phyloP scores from a whole-genome alignment of 306 rosid genomes.

The Chamaecrista fasciculata region DNA sequence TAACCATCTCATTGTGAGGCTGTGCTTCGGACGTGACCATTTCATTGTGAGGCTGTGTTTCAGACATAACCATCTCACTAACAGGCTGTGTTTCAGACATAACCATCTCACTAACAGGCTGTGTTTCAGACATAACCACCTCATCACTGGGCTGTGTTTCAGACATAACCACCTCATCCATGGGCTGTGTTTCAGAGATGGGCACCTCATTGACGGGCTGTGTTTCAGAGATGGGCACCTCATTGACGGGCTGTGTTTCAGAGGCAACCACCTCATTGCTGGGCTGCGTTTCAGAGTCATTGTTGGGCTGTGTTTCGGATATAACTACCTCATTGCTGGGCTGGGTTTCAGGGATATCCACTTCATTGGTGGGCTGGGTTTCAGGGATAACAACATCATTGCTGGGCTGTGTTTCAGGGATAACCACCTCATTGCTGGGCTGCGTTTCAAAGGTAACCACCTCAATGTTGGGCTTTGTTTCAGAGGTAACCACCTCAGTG shows the following conservation, averaged over 20 bases:
- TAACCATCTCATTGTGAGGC: neutral
- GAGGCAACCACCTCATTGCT: neutral
- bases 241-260: slow-evolving; percentile 25
- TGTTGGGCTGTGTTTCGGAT: slow-evolving; percentile 6
- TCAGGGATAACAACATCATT: slow-evolving; percentile 16
- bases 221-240: slow-evolving; percentile 10
- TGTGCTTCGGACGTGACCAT: neutral
- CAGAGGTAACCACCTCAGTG: neutral
- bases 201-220: neutral
- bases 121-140: slow-evolving; percentile 11
- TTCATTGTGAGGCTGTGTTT: neutral
- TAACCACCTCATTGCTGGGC: neutral
- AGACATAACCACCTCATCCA: slow-evolving; percentile 19
- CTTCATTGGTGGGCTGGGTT: slow-evolving; percentile 11
- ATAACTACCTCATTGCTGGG: slow-evolving; percentile 4
- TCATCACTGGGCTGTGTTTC: slow-evolving; percentile 15
- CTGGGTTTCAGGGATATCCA: neutral
- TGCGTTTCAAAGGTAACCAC: neutral
- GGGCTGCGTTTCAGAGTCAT: slow-evolving; percentile 7
- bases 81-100: slow-evolving; percentile 7
- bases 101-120: neutral
- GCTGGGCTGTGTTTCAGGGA: slow-evolving; percentile 26
- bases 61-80: slow-evolving; percentile 5
- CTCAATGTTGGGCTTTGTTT: slow-evolving; percentile 5
- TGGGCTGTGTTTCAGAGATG: neutral